Base-by-base conservation (phyloP, 2,329 filamentous ascomycete species). In the Ophiostoma tasmaniense region DNA sequence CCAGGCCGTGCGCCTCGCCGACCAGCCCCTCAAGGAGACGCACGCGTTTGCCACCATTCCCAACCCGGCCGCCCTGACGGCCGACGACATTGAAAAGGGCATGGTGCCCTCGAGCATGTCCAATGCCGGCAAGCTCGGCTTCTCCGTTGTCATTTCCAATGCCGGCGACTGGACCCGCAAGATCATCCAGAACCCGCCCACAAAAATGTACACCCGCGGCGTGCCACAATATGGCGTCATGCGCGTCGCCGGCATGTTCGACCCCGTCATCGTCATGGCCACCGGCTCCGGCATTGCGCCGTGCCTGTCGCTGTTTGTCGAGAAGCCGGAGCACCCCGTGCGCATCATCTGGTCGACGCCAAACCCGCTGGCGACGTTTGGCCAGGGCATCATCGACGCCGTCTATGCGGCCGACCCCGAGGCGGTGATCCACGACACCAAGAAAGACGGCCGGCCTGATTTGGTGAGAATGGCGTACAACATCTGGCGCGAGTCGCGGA, bases 41-140 rank as follows among this genome's bases (percentile, higher is more conserved):
- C 90, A 93, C 78, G 85, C 87, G 0, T 93, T 93, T 75, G 90
- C 90, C 61, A 89, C 88, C 1, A 90, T 93, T 71, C 87, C 89
- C 0, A 83, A 86, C 70, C 81, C 84, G 2, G 75, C 80, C 68
- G 73, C 74, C 14, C 39, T 66, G 42, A 35, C 62, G 10, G 64
- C 68, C 8, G 52, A 25, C n/a, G 64, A 71, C 3, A 62, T 55
- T 59, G 65, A 10, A 25, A 10, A 14, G 2, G 68, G 66, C 2
- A 28, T 28, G 45, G 30, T 55, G 50, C 33, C 33, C 30, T 28
- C 50, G 25, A 22, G 33, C 30, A 59, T 76, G 14, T 73, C 73
- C 22, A 73, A 76, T 55, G 76, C 75, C 59, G 74, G 81, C 69
- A 78, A 81, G 50, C 80, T 80, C 67, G 87, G 85, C 17, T 91